Evolutionary conservation across 805 yeast genomes (phyloP), one percentile per base, ranked within the genome.

Genomic region (Kodamaea laetipori): DNA sequence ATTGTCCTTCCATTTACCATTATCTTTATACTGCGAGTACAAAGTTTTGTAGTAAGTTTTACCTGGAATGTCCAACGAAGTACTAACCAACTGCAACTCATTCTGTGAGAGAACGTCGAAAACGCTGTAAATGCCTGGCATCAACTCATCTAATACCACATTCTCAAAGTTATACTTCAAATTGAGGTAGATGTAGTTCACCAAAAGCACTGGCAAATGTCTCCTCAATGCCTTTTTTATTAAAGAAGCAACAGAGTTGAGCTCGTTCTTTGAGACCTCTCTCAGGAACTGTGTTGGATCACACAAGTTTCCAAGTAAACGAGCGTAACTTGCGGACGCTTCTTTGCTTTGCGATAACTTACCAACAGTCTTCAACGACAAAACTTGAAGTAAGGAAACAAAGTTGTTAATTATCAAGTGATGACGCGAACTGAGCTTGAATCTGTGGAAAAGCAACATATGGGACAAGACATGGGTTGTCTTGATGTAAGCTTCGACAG

Each of bases 1-100:
- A 6, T 13, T 17, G 48, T 80, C 88, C 45, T 67, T 78, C 97
- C 97, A 90, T 61, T 85, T 86, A 38, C 96, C 97, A 47, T 73
- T 74, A 56, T 76, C 81, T 58, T 78, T 80, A 66, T 88, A 92
- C 49, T 84, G 87, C 6, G 78, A 78, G 54, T 86, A 88, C 31
- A 90, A 56, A 0, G 78, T 69, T 55, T 76, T 81, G 70, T 82
- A 84, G 53, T 82, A 80, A 1, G 81, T 72, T 52, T 87, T 77
- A 3, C 94, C 85, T 30, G 86, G 77, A 16, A 67, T 58, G 52
- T 92, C 96, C 53, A 90, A 64, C 5, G 82, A 74, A 3, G 81
- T 72, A 55, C 78, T 86, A 15, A 84, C 74, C 25, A 80, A 60
- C 40, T 72, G 76, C 42, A 90, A 63, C 52, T 90, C 97, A 28